phyloP scores from a whole-genome alignment of 176 grass and related monocot genomes.

The Tillandsia fasciculata region DNA sequence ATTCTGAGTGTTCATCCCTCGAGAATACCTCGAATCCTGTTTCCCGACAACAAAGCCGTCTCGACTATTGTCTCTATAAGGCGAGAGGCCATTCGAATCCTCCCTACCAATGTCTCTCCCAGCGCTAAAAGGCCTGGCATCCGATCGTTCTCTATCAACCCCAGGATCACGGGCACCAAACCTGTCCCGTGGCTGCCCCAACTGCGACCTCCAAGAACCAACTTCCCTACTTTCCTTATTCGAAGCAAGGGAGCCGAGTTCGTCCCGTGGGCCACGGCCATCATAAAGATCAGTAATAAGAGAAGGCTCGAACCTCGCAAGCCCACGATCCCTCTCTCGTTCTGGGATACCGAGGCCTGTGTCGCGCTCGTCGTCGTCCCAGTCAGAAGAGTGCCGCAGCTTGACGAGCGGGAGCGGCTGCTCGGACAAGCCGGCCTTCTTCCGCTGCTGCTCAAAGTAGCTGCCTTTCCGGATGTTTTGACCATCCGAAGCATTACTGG shows the following conservation, averaged over 20 bases:
- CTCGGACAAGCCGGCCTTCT: constrained; percentile 29
- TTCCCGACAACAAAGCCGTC: constrained; percentile 26
- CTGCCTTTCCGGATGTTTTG: constrained; percentile 13
- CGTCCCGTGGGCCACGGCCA: constrained; percentile 7
- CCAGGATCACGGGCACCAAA: constrained; percentile 1
- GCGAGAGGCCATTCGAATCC: constrained; percentile 2
- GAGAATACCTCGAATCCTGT: constrained; percentile 48
- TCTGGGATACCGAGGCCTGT: constrained; percentile 71
- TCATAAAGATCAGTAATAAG: constrained; percentile 30
- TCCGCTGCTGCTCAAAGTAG: constrained; percentile 33
- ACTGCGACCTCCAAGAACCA: constrained; percentile 41
- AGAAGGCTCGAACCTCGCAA: constrained; percentile 39
- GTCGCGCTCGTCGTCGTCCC: constrained; percentile 96
- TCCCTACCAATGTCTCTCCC: constrained; percentile 44
- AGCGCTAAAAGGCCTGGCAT: constrained; percentile 41
- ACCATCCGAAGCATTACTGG: constrained; percentile 19
- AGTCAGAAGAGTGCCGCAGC: constrained; percentile 72
- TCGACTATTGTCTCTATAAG: constrained; percentile 22
- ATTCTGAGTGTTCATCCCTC: constrained; percentile 16
- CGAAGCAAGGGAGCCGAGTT: constrained; percentile 1
- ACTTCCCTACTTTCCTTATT: constrained; percentile 38
- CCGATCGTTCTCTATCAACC: constrained; percentile 28
- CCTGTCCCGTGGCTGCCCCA: constrained; percentile 26
- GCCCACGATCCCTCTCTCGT: constrained; percentile 44
- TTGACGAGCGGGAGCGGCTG: constrained; percentile 45